These are phyloP conservation scores for Ceratobasidium sp. DNA, from an alignment of 1,284 basidiomycete genomes.

Conservation along the genomic window DNA sequence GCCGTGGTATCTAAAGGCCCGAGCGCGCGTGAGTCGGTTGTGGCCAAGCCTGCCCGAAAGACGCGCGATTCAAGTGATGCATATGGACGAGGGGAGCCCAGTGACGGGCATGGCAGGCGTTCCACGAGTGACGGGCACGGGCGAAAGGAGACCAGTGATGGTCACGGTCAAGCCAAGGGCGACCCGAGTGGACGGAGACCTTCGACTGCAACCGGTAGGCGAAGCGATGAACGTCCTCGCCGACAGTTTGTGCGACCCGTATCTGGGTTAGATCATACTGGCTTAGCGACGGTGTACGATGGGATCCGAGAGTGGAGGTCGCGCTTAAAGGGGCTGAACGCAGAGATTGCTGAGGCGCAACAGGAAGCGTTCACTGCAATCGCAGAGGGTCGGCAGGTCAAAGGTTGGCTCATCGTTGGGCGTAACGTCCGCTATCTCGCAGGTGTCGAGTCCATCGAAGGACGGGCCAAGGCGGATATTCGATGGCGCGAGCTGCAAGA, in stretches of 20 bases:
- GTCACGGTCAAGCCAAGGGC: constrained; percentile 3
- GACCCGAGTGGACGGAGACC: constrained; percentile 6
- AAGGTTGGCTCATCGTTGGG: constrained; percentile 83
- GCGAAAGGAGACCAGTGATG: constrained; percentile 25
- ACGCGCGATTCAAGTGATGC: constrained; percentile 14
- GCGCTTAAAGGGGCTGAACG: constrained; percentile 77
- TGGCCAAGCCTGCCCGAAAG: constrained; percentile 21
- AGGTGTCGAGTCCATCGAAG: constrained; percentile 76
- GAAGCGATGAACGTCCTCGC: constrained; percentile 59
- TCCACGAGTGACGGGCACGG: constrained; percentile 26
- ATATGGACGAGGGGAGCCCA: constrained; percentile 12
- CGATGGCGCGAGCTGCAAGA: constrained; percentile 81
- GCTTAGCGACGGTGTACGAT: constrained; percentile 73
- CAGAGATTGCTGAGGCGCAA: constrained; percentile 75
- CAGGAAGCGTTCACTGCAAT: constrained; percentile 75
- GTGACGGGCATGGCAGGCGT: background rate
- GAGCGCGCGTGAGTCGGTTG: constrained; percentile 30
- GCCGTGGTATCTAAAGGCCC: constrained; percentile 20
- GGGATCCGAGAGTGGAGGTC: constrained; percentile 78
- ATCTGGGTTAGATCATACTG: constrained; percentile 74
- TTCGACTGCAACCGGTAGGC: background rate
- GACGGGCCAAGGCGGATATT: constrained; percentile 83
- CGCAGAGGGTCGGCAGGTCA: constrained; percentile 72
- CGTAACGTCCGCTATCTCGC: constrained; percentile 74
- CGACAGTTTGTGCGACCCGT: constrained; percentile 76